phyloP scores from a whole-genome alignment of 129 eudicot genomes.

The Lactuca saligna region DNA sequence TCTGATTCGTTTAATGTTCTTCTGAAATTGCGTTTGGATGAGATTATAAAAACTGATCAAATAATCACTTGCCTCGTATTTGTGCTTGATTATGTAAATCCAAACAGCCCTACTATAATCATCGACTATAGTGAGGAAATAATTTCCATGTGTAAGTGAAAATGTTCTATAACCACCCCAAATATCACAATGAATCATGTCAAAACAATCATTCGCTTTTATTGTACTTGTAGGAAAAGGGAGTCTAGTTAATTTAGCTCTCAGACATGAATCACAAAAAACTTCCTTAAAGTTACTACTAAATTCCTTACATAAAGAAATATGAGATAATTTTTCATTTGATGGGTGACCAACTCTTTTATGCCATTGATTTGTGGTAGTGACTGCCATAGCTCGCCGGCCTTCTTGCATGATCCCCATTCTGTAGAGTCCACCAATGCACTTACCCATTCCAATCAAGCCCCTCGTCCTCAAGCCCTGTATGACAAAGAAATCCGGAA shows the following conservation, averaged over 20 bases:
- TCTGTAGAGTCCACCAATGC: too few species aligned
- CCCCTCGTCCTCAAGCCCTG: too few species aligned
- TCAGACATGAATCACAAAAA: neutral
- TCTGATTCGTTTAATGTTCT: neutral
- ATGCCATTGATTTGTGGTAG: too few species aligned
- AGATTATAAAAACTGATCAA: neutral
- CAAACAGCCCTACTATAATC: neutral
- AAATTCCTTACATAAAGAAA: neutral
- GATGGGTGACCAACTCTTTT: neutral
- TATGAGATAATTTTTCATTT: neutral
- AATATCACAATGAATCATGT: neutral
- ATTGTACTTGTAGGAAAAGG: neutral
- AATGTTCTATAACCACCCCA: too few species aligned
- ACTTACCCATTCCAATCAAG: too few species aligned
- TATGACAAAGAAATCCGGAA: too few species aligned
- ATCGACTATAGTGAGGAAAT: constrained; percentile 23
- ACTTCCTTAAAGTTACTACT: neutral
- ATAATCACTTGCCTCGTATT: neutral
- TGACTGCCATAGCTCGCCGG: too few species aligned
- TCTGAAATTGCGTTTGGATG: neutral
- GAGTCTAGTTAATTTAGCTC: neutral
- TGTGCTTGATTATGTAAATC: neutral
- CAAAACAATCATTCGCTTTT: neutral
- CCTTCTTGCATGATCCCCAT: too few species aligned
- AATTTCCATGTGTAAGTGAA: neutral